These are phyloP conservation scores for Cylindrodendrum hubeiense DNA, from an alignment of 2,329 filamentous ascomycete genomes.

Conservation along the genomic window DNA sequence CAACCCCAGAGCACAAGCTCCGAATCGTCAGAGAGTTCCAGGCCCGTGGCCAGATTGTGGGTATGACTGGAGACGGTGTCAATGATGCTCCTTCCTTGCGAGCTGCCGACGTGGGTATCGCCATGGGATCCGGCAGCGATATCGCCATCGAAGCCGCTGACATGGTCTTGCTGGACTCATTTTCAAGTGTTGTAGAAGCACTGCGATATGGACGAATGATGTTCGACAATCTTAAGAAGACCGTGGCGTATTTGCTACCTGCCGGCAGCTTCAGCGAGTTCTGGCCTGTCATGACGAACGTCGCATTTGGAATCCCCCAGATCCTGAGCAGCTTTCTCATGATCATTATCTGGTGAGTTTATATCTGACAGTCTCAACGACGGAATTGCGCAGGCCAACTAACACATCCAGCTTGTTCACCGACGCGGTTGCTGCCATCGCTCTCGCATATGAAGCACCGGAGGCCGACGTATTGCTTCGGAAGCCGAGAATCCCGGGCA, in stretches of 20 bases:
- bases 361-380: too few species aligned
- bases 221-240: conserved; percentile 85
- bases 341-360: conserved; percentile 70
- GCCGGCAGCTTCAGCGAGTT: conserved; percentile 82
- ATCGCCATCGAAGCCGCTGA: conserved; percentile 85
- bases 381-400: background rate
- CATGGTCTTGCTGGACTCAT: conserved; percentile 84
- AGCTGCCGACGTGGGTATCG: conserved; percentile 85
- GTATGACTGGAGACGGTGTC: conserved; percentile 89
- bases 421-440: conserved; percentile 79
- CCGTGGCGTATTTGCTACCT: conserved; percentile 77
- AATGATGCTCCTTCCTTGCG: conserved; percentile 88
- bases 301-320: conserved; percentile 79
- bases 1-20: conserved; percentile 83
- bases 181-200: conserved; percentile 78
- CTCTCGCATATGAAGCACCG: conserved; percentile 80
- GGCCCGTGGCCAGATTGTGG: conserved; percentile 73
- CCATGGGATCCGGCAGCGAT: conserved; percentile 84
- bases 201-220: conserved; percentile 80
- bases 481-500: conserved; percentile 75
- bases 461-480: conserved; percentile 81
- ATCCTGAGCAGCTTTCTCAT: conserved; percentile 81
- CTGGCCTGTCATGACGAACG: conserved; percentile 80
- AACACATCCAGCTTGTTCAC: conserved; percentile 72
- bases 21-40: conserved; percentile 84